Base-by-base conservation (phyloP, 1,284 basidiomycete species). In the Sphaerobolus stellatus region DNA sequence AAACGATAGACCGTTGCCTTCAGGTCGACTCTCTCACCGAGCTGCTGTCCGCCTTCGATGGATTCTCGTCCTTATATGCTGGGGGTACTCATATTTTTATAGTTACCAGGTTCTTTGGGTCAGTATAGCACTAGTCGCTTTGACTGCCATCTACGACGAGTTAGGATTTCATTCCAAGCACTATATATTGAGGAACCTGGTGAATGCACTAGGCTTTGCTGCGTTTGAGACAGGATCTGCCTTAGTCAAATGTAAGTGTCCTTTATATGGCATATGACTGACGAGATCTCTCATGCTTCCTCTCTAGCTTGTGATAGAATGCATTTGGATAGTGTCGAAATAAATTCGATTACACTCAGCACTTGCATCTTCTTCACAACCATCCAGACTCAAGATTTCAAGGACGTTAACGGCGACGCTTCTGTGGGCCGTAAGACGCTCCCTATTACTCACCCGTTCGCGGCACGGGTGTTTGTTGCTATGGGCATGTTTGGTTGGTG, bases 361-460 rank as follows among this genome's bases (percentile, higher is more conserved):
- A 64, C 60, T 2, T 55, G 66, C 5, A 61, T 73, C 38, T 64
- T 71, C 52, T 59, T 65, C 43, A 65, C 71, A 2, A 75, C 74
- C 6, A 69, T 73, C 7, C 72, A 75, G 5, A 66, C 69, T 0
- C 73, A 75, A 59, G 76, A 77, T 53, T 77, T 75, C 60, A 66
- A 68, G 27, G 76, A 78, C 49, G 64, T 68, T 6, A 65, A 62
- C 5, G 76, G 76, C 4, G 76, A 78, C 56, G 57, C 54, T 4
- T 59, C 45, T 6, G 63, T 66, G 27, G 74, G 75, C 13, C 66
- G 76, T 14, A 63, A 61, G 1, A 78, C 76, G 0, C 58, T 77
- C 11, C 75, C 76, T 14, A 71, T 76, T 46, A 59, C 65, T 27
- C 63, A 64, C 0, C 73, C 70, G 1, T 54, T 22, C 5, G 27